Conservation (phyloP, 2,329 filamentous ascomycete species). For the Dactylonectria estremocensis region DNA sequence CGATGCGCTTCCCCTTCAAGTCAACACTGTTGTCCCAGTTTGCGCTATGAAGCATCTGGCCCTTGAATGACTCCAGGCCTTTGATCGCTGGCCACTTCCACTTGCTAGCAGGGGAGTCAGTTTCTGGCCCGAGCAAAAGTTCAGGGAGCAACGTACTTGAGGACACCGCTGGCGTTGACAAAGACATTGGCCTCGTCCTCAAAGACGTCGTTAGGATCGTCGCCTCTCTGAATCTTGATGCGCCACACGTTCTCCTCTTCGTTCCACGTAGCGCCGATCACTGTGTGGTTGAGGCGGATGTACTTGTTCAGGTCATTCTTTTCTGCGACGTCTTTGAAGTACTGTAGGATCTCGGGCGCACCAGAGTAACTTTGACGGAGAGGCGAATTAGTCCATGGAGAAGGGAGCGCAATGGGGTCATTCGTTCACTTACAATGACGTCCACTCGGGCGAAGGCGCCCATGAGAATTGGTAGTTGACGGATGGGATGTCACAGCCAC, state of each 20-base stretch:
- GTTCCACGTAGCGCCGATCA: constrained; percentile 40
- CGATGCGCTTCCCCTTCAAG: constrained; percentile 46
- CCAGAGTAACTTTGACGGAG: constrained; percentile 29
- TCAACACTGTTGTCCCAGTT: constrained; percentile 55
- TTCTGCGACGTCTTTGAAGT: constrained; percentile 44
- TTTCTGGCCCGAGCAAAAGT: background rate
- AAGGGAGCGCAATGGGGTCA: too few relatives aligned
- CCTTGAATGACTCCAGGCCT: constrained; percentile 51
- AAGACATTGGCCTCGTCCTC: constrained; percentile 33
- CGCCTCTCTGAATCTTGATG: constrained; percentile 25
- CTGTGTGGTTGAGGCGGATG: constrained; percentile 38
- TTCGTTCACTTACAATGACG: constrained; percentile 19
- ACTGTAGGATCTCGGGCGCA: constrained; percentile 43
- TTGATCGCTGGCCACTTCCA: constrained; percentile 36
- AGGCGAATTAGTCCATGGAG: background rate
- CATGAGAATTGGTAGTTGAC: constrained; percentile 44
- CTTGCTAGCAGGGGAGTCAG: constrained; percentile 15
- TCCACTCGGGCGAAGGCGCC: constrained; percentile 33
- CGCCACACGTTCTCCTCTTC: constrained; percentile 30
- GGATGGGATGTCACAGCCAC: constrained; percentile 44
- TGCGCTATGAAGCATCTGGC: constrained; percentile 58
- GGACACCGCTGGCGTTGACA: constrained; percentile 33
- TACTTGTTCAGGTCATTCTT: constrained; percentile 42
- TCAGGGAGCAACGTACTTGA: constrained; percentile 23
- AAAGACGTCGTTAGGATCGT: constrained; percentile 21